A percentile compares a stretch with the other conserved stretches of the same genome.
phyloP scores from a whole-genome alignment of 352 stramenopile genomes.

The Globisporangium paddicum region DNA sequence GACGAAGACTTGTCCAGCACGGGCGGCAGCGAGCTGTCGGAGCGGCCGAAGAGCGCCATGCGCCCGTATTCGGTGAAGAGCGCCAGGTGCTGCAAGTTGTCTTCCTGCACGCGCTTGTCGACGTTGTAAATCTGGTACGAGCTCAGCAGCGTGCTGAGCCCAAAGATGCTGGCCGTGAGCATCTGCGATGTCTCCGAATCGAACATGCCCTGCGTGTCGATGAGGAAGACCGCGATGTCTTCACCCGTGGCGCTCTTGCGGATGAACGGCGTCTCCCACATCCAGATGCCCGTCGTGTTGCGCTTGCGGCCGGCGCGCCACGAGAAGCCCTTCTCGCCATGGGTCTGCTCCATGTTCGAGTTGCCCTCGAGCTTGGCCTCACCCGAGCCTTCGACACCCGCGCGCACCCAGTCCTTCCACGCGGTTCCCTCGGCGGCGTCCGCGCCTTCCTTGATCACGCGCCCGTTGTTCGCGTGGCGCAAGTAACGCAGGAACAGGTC shows the following conservation, averaged over 20 bases:
- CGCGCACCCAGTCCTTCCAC: slow-evolving; percentile 67
- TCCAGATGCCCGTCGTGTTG: slow-evolving; percentile 99
- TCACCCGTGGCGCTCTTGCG: slow-evolving; percentile 81
- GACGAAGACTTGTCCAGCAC: slow-evolving; percentile 40
- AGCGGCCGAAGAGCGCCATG: slow-evolving; percentile 73
- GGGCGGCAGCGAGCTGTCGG: slow-evolving; percentile 23
- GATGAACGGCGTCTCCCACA: slow-evolving; percentile 98
- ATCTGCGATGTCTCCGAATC: slow-evolving; percentile 98
- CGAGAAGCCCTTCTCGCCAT: slow-evolving; percentile 90
- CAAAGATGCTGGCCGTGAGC: slow-evolving; percentile 98
- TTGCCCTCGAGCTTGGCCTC: slow-evolving; percentile 78
- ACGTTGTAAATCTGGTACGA: slow-evolving; percentile 99
- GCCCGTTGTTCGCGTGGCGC: slow-evolving; percentile 55
- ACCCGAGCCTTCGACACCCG: slow-evolving; percentile 41
- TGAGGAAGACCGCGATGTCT: slow-evolving; percentile 94
- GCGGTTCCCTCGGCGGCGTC: slow-evolving; percentile 30
- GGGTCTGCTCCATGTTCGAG: slow-evolving; percentile 73
- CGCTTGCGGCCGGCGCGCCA: slow-evolving; percentile 95
- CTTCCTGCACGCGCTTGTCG: slow-evolving; percentile 98
- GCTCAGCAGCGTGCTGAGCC: slow-evolving; percentile 94
- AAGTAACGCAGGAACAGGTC: slow-evolving; percentile 98
- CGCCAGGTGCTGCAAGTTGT: slow-evolving; percentile 98
- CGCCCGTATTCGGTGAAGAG: slow-evolving; percentile 99
- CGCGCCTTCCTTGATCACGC: slow-evolving; percentile 46
- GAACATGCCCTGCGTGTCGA: slow-evolving; percentile 99